phyloP scores from a whole-genome alignment of 1,284 basidiomycete genomes.

The Pseudozyma sp. region DNA sequence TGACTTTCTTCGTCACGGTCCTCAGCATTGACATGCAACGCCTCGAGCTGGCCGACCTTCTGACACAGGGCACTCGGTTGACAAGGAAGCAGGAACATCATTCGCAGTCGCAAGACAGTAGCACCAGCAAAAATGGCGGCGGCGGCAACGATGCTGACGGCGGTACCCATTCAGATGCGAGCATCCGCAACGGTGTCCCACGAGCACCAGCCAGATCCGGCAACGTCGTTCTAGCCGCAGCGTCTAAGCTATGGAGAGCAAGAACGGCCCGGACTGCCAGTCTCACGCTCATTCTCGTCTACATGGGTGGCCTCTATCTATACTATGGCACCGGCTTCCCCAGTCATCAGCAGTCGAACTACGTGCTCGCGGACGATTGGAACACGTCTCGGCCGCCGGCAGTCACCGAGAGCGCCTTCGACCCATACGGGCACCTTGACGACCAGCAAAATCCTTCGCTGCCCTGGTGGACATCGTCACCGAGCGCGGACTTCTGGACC shows the following conservation, averaged over 20 bases:
- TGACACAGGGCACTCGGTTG: conserved; percentile 52
- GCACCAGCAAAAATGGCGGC: conserved; percentile 8
- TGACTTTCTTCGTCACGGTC: conserved; percentile 90
- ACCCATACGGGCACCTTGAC: conserved; percentile 55
- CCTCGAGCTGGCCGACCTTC: conserved; percentile 73
- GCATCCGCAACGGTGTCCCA: conserved; percentile 2
- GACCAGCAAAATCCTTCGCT: conserved; percentile 10
- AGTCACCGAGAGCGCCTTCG: conserved; percentile 32
- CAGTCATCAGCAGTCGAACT: conserved; percentile 30
- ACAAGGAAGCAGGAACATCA: conserved; percentile 23
- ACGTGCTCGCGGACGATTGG: conserved; percentile 38
- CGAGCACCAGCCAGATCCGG: conserved; percentile 8
- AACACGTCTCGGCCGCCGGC: conserved; percentile 16
- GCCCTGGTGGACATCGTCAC: conserved; percentile 64
- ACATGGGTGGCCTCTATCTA: conserved; percentile 61
- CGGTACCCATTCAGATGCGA: conserved; percentile 13
- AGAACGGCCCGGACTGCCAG: conserved; percentile 84
- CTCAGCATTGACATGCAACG: conserved; percentile 90
- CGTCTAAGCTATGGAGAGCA: conserved; percentile 69
- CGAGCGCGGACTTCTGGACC: conserved; percentile 76
- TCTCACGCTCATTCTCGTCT: conserved; percentile 72
- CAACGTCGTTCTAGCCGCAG: conserved; percentile 27
- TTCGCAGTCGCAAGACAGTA: conserved; percentile 13
- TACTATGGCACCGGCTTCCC: conserved; percentile 62
- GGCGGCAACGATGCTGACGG: conserved; percentile 14